A percentile compares a stretch with the other conserved stretches of the same genome.
phyloP scores from a whole-genome alignment of 257 asterid genomes.

The Solanum peruvianum region DNA sequence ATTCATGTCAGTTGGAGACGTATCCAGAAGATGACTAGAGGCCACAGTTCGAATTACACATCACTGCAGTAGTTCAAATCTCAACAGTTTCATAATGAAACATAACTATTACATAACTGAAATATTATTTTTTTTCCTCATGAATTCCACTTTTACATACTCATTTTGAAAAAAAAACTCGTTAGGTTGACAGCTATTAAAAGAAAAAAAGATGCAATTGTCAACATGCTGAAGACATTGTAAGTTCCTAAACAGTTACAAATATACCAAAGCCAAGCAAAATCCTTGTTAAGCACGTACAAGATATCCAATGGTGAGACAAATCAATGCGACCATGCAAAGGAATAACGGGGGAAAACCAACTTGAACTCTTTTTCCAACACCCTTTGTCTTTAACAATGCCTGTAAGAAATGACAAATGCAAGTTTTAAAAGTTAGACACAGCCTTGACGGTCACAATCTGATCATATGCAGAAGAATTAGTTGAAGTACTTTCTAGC shows the following conservation, averaged over 20 bases:
- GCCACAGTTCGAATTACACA: background rate
- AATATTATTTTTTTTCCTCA: background rate
- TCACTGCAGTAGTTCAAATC: background rate
- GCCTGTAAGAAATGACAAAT: constrained; percentile 11
- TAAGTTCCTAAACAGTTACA: background rate
- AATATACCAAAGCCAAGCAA: background rate
- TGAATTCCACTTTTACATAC: background rate
- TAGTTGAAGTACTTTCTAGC: background rate
- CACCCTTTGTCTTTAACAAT: constrained; percentile 9
- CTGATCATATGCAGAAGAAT: background rate
- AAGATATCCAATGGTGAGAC: constrained; percentile 22
- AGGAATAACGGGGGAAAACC: constrained; percentile 38
- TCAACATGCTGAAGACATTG: background rate
- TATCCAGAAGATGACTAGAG: background rate
- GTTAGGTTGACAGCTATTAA: background rate
- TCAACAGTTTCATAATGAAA: background rate
- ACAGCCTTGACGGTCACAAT: background rate
- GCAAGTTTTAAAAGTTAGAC: background rate
- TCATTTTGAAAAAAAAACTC: background rate
- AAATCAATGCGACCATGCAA: constrained; percentile 23
- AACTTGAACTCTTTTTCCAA: constrained; percentile 14
- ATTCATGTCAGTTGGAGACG: too few species aligned
- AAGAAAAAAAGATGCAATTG: background rate
- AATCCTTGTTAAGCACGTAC: constrained; percentile 7
- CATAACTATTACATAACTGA: background rate